Evolutionary conservation across 2,329 filamentous ascomycete species (phyloP).

Genomic region (Didymosphaeria variabile): DNA sequence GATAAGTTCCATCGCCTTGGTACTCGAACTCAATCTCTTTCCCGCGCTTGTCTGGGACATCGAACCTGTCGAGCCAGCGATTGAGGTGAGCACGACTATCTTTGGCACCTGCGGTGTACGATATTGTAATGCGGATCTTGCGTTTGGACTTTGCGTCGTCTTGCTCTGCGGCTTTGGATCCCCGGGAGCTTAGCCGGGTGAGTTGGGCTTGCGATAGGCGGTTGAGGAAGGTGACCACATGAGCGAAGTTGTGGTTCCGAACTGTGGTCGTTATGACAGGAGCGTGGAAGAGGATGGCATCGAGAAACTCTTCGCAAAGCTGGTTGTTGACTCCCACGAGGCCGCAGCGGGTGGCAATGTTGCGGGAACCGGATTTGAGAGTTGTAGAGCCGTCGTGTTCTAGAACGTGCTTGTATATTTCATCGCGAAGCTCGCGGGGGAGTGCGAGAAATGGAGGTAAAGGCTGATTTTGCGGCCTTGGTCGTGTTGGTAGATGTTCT

Average conservation of each 20-base stretch:
- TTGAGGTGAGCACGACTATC: slow-evolving; percentile 1
- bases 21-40: slow-evolving; percentile 11
- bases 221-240: slow-evolving; percentile 28
- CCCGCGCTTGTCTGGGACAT: background rate
- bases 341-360: slow-evolving; percentile 22
- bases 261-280: slow-evolving; percentile 24
- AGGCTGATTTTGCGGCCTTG: background rate
- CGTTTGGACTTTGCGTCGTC: background rate
- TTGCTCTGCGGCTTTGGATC: background rate
- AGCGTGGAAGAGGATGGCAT: slow-evolving; percentile 24
- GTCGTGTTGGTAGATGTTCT: background rate
- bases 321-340: slow-evolving; percentile 24
- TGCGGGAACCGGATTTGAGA: slow-evolving; percentile 12
- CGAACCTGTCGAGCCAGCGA: slow-evolving; percentile 7
- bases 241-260: slow-evolving; percentile 29
- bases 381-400: slow-evolving; percentile 5
- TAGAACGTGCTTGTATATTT: slow-evolving; percentile 29
- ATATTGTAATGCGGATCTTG: background rate
- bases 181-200: background rate
- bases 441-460: slow-evolving; percentile 22
- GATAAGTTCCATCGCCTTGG: background rate
- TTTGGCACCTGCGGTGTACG: background rate
- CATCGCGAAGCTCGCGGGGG: slow-evolving; percentile 28
- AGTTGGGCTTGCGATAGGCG: slow-evolving; percentile 25
- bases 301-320: slow-evolving; percentile 24